phyloP scores from a whole-genome alignment of 257 asterid genomes.

The Solanum pimpinellifolium region DNA sequence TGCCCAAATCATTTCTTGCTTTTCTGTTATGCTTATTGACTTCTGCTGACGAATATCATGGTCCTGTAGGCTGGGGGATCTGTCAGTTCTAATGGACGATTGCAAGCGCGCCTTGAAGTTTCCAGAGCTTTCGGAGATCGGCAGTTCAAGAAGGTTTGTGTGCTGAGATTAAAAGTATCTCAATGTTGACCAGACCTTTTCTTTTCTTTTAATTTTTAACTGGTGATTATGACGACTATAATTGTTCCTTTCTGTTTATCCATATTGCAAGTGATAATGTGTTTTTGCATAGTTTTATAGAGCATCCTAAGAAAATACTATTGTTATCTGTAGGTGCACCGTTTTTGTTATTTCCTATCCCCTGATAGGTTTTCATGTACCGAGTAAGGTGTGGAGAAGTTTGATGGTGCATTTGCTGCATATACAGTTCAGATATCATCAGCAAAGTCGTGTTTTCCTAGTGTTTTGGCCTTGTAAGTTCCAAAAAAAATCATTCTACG shows the following conservation, averaged over 20 bases:
- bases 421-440: neutral
- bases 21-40: neutral
- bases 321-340: neutral
- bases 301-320: neutral
- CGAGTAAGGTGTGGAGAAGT: neutral
- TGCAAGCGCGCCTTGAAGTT: slow-evolving; percentile 93
- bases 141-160: slow-evolving; percentile 75
- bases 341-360: neutral
- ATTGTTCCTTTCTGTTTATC: neutral
- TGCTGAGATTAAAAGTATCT: neutral
- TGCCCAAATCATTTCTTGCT: neutral
- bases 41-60: slow-evolving; percentile 2
- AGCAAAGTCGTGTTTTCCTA: neutral
- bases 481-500: neutral
- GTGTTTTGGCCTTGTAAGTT: neutral
- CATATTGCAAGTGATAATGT: neutral
- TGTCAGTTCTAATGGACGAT: slow-evolving; percentile 71
- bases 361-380: neutral
- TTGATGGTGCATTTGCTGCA: neutral
- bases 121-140: slow-evolving; percentile 95
- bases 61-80: slow-evolving; percentile 78
- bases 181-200: neutral
- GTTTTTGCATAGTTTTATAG: neutral
- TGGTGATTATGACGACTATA: neutral
- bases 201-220: neutral